Conservation (phyloP, 192 early-diverging fungal species). For the Paraglomus occultum region DNA sequence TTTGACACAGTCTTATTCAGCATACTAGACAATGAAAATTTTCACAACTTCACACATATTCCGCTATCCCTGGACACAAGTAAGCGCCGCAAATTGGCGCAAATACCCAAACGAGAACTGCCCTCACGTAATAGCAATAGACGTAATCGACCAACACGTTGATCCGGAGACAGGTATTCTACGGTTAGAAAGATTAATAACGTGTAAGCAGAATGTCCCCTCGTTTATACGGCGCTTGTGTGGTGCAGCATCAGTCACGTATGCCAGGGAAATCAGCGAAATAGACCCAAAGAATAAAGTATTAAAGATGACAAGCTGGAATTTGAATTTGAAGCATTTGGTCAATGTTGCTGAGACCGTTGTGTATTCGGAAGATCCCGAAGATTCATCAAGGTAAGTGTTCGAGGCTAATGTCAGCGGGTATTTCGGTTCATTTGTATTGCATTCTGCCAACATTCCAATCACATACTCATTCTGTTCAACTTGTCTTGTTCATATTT, state of each 20-base stretch:
- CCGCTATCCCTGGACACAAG: slow-evolving; percentile 78
- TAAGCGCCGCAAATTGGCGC: slow-evolving; percentile 86
- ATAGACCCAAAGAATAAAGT: slow-evolving; percentile 75
- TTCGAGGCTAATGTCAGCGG: background rate
- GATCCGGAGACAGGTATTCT: slow-evolving; percentile 83
- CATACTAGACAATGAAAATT: slow-evolving; percentile 67
- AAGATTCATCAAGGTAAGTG: slow-evolving; percentile 44
- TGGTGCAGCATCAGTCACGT: slow-evolving; percentile 68
- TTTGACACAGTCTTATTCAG: no score
- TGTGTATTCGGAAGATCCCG: slow-evolving; percentile 66
- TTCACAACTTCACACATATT: slow-evolving; percentile 79
- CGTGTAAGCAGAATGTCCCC: slow-evolving; percentile 83
- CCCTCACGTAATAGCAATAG: slow-evolving; percentile 89
- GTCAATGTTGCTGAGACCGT: slow-evolving; percentile 86
- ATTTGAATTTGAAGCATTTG: slow-evolving; percentile 83
- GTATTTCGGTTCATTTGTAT: slow-evolving; percentile 14
- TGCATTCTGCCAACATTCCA: slow-evolving; percentile 1
- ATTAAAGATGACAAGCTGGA: slow-evolving; percentile 76
- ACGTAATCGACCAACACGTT: slow-evolving; percentile 78
- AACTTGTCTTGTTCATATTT: no score
- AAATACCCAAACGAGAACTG: slow-evolving; percentile 98
- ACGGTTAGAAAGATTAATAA: slow-evolving; percentile 88
- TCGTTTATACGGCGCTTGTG: slow-evolving; percentile 65
- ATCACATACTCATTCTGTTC: slow-evolving; percentile 17
- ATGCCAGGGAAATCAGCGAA: slow-evolving; percentile 87